phyloP scores from a whole-genome alignment of 106 monocot species.

The Apostasia ramifera region DNA sequence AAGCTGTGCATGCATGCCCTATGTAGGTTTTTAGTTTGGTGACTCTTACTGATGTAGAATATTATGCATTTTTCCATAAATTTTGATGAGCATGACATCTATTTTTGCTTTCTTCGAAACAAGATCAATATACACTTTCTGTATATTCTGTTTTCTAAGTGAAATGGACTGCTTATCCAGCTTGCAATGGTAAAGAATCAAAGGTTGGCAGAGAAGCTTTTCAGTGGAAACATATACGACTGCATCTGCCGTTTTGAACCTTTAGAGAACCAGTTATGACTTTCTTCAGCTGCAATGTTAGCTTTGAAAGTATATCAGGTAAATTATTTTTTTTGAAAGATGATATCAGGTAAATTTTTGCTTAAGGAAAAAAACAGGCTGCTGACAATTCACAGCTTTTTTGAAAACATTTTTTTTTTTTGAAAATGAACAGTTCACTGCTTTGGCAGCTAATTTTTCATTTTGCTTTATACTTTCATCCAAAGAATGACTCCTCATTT shows the following conservation, averaged over 20 bases:
- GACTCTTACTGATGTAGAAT: background rate
- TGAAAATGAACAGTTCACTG: background rate
- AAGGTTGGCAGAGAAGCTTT: conserved; percentile 90
- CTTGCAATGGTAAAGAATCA: conserved; percentile 99
- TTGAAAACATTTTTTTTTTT: background rate
- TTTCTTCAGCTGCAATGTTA: background rate
- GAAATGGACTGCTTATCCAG: conserved; percentile 21
- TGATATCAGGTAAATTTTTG: background rate
- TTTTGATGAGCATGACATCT: background rate
- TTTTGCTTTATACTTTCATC: too few species aligned
- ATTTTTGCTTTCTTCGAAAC: background rate
- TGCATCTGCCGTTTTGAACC: conserved; percentile 94
- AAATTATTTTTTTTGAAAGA: background rate
- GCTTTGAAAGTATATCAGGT: background rate
- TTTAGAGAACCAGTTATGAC: background rate
- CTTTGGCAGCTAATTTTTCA: background rate
- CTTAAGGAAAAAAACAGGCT: background rate
- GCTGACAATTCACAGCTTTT: background rate
- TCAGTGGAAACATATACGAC: conserved; percentile 86
- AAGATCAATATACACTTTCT: background rate
- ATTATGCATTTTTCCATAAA: background rate
- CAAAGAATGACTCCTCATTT: too few species aligned
- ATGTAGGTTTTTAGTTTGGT: background rate
- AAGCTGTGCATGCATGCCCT: too few species aligned
- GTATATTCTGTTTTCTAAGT: background rate